Conservation (phyloP, 2,329 filamentous ascomycete genomes). For the Leptographium procerum region DNA sequence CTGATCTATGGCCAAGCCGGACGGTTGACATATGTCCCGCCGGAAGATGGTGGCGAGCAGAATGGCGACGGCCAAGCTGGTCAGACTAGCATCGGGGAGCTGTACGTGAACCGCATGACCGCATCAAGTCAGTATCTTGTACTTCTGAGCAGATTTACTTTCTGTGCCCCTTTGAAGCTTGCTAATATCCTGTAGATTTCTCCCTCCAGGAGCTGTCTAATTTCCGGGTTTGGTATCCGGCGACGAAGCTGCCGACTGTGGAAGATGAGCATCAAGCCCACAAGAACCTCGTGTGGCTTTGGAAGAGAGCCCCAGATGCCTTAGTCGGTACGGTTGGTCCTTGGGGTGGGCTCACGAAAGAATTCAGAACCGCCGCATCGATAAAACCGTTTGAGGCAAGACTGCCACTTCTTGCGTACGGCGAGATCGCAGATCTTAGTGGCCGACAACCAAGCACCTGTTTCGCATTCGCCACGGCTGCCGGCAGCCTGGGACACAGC, state of each 20-base stretch:
- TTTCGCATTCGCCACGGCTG: conserved; percentile 33
- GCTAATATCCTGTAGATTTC: neutral
- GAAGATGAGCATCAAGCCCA: conserved; percentile 1
- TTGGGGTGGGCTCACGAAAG: conserved; percentile 23
- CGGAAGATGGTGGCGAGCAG: conserved; percentile 10
- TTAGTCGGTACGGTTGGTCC: conserved; percentile 23
- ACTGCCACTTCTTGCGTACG: conserved; percentile 39
- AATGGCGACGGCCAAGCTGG: neutral
- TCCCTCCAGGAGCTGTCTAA: conserved; percentile 17
- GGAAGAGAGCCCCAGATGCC: conserved; percentile 39
- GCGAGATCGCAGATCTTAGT: conserved; percentile 36
- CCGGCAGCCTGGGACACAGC: conserved; percentile 47
- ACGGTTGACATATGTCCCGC: conserved; percentile 29
- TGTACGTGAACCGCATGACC: conserved; percentile 7
- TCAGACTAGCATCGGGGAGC: neutral
- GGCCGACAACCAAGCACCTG: conserved; percentile 15
- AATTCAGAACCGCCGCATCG: conserved; percentile 16
- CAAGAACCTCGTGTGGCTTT: conserved; percentile 37
- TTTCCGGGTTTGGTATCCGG: conserved; percentile 17
- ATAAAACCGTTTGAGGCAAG: conserved; percentile 4
- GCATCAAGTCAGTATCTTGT: conserved; percentile 14
- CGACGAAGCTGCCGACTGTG: conserved; percentile 7
- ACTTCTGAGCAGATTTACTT: neutral
- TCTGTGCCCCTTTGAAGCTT: neutral
- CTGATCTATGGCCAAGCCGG: conserved; percentile 44